Evolutionary conservation across 352 stramenopile genomes (phyloP).

Genomic region (Phytopythium boreale): DNA sequence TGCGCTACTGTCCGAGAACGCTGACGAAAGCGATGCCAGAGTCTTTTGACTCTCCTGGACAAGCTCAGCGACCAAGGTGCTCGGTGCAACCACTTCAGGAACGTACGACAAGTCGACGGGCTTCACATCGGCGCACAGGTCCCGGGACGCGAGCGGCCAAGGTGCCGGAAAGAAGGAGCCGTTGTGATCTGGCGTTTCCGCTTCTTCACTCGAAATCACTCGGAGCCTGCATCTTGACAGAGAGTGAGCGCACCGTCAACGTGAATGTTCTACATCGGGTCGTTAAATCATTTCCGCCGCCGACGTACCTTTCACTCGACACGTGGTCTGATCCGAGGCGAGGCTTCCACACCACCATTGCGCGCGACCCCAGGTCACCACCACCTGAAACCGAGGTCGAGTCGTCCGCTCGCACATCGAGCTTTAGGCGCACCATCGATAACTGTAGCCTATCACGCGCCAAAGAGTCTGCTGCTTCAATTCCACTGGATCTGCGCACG

Average conservation of each 20-base stretch:
- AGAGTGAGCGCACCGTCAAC: not conserved
- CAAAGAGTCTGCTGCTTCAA: not conserved
- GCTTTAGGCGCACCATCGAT: not conserved
- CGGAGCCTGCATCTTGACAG: not conserved
- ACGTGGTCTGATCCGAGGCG: not conserved
- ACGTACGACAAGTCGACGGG: not conserved
- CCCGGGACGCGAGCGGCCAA: not conserved
- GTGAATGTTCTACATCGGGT: no score
- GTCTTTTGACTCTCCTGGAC: not conserved
- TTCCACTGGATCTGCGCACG: not conserved
- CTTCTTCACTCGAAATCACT: not conserved
- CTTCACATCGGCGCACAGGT: not conserved
- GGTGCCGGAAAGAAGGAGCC: no score
- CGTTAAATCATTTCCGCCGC: no score
- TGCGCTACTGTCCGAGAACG: not conserved
- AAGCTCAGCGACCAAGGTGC: not conserved
- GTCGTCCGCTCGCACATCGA: not conserved
- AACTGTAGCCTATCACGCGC: not conserved
- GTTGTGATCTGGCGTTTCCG: not conserved
- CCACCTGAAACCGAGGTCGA: not conserved
- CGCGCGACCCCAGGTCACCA: not conserved
- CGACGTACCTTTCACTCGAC: not conserved
- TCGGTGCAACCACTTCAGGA: not conserved
- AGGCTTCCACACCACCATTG: slow-evolving; percentile 1
- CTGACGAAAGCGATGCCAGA: not conserved